A percentile compares a stretch with the other conserved stretches of the same genome.
Evolutionary conservation across 192 early-diverging fungal species (phyloP).

Genomic region (Rhizophagus clarus): DNA sequence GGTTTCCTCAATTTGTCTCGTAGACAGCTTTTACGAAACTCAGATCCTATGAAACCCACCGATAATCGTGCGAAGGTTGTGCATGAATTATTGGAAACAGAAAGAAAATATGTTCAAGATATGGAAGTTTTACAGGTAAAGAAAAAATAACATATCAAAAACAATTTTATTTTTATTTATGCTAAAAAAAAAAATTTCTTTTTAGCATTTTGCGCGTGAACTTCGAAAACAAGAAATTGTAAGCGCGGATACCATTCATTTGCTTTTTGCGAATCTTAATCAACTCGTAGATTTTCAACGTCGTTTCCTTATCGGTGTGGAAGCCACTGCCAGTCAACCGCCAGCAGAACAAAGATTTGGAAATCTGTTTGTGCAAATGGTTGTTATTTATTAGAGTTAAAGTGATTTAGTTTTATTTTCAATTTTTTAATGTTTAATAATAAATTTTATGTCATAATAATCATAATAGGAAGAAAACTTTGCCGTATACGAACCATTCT

Average conservation of each 20-base stretch:
- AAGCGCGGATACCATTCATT: constrained; percentile 71
- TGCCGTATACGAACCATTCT: constrained; percentile 90
- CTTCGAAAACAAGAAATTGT: constrained; percentile 72
- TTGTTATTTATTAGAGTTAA: constrained; percentile 18
- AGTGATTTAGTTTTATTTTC: not conserved
- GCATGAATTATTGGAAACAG: constrained; percentile 89
- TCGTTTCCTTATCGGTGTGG: constrained; percentile 88
- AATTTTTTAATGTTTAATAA: not conserved
- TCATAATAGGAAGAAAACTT: constrained; percentile 65
- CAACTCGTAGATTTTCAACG: constrained; percentile 96
- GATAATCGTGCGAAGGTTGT: constrained; percentile 90
- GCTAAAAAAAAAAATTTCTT: not conserved
- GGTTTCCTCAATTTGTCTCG: constrained; percentile 52
- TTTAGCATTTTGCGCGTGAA: constrained; percentile 72
- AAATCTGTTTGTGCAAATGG: constrained; percentile 77
- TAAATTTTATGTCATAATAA: not conserved
- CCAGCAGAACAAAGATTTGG: constrained; percentile 89
- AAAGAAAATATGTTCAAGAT: constrained; percentile 89
- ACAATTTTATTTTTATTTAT: constrained; percentile 3
- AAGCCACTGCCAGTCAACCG: constrained; percentile 70
- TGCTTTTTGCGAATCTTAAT: constrained; percentile 92
- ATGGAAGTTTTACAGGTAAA: constrained; percentile 76
- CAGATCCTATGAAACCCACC: constrained; percentile 64
- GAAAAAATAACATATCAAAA: not conserved
- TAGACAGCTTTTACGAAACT: constrained; percentile 41